These are phyloP conservation scores for Chlamydomonas incerta DNA, from an alignment of 139 green algal genomes.

Conservation along the genomic window DNA sequence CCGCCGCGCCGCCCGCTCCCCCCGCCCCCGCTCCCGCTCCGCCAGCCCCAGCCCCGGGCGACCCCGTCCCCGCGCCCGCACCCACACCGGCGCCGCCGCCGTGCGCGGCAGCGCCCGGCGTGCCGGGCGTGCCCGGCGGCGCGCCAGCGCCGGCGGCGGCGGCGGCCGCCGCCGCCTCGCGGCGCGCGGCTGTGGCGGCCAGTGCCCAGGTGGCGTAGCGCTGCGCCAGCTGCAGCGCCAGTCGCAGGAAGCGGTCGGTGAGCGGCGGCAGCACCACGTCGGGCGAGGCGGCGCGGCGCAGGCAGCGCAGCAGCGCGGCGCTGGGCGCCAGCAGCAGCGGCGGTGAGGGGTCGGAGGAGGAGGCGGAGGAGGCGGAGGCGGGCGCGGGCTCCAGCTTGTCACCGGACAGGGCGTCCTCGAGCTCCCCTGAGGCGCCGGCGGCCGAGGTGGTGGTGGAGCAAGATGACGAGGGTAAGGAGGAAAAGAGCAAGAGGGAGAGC, in stretches of 20 bases:
- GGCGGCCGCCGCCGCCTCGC: conserved; percentile 23
- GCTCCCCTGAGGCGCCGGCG: conserved; percentile 16
- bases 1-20: not conserved
- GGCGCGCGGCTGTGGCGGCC: conserved; percentile 28
- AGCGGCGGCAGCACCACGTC: conserved; percentile 81
- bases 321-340: conserved; percentile 51
- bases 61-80: not conserved
- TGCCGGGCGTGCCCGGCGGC: not conserved
- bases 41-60: no score
- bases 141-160: not conserved
- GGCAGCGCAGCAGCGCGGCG: conserved; percentile 46
- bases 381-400: conserved; percentile 43
- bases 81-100: not conserved
- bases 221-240: conserved; percentile 84
- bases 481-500: not conserved
- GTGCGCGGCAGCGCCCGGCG: not conserved
- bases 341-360: not conserved
- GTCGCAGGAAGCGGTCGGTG: conserved; percentile 84
- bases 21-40: not conserved
- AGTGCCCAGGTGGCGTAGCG: conserved; percentile 80
- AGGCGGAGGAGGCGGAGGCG: not conserved
- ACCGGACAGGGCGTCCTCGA: conserved; percentile 52
- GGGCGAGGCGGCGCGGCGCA: conserved; percentile 57
- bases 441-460: no score
- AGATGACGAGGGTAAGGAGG: not conserved